Base-by-base conservation (phyloP, 1,139 yeast genomes). In the Suhomyces bribrorum region DNA sequence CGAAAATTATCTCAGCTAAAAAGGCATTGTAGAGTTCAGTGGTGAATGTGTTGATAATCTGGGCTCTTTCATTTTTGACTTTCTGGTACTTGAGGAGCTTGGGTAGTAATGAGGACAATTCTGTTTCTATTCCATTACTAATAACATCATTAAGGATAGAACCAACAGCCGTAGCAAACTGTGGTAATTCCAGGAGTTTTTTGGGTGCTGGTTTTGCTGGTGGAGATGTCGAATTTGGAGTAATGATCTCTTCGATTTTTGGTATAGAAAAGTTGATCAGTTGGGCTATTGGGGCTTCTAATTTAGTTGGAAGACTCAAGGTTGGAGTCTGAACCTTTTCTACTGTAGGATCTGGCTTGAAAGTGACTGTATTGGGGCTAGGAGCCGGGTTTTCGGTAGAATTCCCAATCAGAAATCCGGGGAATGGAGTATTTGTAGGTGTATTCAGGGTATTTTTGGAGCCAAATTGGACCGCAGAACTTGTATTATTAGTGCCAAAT, bases 1-100 rank as follows among this genome's bases (percentile, higher is more conserved):
- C 59, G 46, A 69, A 76, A 0, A 77, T 53, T 26, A 73, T 61
- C 47, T 85, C 90, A 27, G 75, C 69, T 32, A 86, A 49, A 50
- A 86, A 82, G 1, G 88, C 86, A 9, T 61, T 55, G 45, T 69
- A 83, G 1, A 85, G 56, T 29, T 79, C 83, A 2, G 56, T 53
- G 1, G 81, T 53, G 12, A 81, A 59, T 0, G 62, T 46, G 0
- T 66, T 54, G 2, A 81, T 56, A 0, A 73, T 45, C 4, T 48
- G 38, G 2, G 46, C 44, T 31, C 73, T 64, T 41, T 62, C 64
- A 22, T 48, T 47, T 15, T 47, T 48, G 4, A 50, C 42, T 9
- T 53, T 47, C 20, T 60, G 57, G 12, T 48, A 45, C 2, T 52
- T 50, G 2, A 64, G 41, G 3, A 66, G 36, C 23, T 56, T 53